Base-by-base conservation (phyloP, 2,329 filamentous ascomycete species). In the Lecanicillium sp. region DNA sequence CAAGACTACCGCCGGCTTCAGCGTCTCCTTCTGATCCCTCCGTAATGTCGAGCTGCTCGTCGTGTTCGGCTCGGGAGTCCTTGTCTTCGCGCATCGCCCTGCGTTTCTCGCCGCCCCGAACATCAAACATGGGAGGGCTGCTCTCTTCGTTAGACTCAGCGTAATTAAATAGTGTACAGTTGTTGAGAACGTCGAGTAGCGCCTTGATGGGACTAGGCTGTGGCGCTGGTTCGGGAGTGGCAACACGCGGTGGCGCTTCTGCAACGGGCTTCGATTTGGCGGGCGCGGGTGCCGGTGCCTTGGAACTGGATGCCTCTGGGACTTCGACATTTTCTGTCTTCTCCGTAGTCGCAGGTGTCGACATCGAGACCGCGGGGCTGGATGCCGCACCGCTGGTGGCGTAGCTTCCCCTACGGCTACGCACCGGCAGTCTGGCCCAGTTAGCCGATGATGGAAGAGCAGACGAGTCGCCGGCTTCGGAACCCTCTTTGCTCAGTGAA, bases 381-480 rank as follows among this genome's bases (percentile, higher is more conserved):
- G 89, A 84, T 21, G 87, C 83, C 17, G 87, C 86, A 54, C 81
- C 83, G 59, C 86, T 94, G 1, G 87, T 90, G 26, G 87, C 85
- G 56, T 90, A 81, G 59, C 90, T 95, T 51, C 80, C 87, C 56
- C 78, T 80, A 59, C 82, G 82, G 66, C 79, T 88, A 50, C 75
- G 77, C 65, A 72, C 80, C 49, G 83, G 73, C 60, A 84, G 79
- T 62, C 82, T 72, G 70, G 91, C 93, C 93, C 93, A 98, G 61
- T 85, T 96, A 4, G 91, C 93, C 3, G 90, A 90, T 2, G 90
- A 89, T 2, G 93, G 94, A 35, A 98, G 72, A n/a, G 90, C 93
- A 32, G 93, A 90, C 3, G 84, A 84, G 60, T 96, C 91, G 17
- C 78, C 81, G 58, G 74, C 78, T 48, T 84, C 80, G 1, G 84